phyloP scores from a whole-genome alignment of 139 green algal genomes.

The Chlorella vulgaris region DNA sequence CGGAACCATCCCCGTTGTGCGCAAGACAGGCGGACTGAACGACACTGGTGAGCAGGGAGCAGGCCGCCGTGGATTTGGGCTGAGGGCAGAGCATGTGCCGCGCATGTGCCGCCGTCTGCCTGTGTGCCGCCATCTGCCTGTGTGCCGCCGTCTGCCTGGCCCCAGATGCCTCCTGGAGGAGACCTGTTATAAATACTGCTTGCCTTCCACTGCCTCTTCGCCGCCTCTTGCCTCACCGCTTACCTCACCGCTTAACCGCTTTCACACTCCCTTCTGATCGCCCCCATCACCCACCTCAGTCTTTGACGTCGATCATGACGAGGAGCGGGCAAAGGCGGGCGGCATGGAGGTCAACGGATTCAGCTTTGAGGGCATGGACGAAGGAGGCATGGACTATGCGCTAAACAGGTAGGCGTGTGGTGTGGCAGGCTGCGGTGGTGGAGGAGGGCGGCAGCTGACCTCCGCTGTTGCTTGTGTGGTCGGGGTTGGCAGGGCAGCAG shows the following conservation, averaged over 20 bases:
- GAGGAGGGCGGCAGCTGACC: background rate
- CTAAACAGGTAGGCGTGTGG: slow-evolving; percentile 71
- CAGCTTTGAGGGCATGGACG: slow-evolving; percentile 85
- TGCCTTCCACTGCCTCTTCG: background rate
- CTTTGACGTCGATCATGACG: slow-evolving; percentile 61
- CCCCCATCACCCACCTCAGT: slow-evolving; percentile 50
- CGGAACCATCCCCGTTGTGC: slow-evolving; percentile 88
- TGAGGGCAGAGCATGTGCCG: too few relatives aligned
- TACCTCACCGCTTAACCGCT: too few relatives aligned
- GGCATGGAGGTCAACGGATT: slow-evolving; percentile 88
- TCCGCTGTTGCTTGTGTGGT: background rate
- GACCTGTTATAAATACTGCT: background rate
- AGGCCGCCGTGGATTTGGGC: too few relatives aligned
- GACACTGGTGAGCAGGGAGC: slow-evolving; percentile 79
- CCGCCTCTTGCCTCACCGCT: too few relatives aligned
- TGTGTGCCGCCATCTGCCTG: too few relatives aligned
- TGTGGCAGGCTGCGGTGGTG: background rate
- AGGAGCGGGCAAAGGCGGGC: slow-evolving; percentile 57
- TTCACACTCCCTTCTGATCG: too few relatives aligned
- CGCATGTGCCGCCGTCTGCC: too few relatives aligned
- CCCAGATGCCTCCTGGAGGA: too few relatives aligned
- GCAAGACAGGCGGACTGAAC: slow-evolving; percentile 88
- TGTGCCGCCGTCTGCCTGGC: too few relatives aligned
- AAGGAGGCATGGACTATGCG: slow-evolving; percentile 88
- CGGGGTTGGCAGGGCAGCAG: slow-evolving; percentile 63